phyloP scores from a whole-genome alignment of 2,329 filamentous ascomycete genomes.

The Colletotrichum phormii region DNA sequence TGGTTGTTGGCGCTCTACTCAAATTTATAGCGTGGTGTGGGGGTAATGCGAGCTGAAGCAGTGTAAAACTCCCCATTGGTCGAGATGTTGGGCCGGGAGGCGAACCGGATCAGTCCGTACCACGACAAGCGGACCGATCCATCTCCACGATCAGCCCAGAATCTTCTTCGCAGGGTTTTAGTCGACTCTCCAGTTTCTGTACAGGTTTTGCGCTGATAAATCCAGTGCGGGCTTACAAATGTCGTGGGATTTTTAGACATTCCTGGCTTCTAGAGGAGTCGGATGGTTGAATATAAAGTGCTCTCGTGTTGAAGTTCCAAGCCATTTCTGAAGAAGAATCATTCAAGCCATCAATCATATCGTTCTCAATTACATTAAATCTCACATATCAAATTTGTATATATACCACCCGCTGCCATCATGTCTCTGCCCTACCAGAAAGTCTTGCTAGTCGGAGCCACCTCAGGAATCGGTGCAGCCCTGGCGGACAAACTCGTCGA shows the following conservation, averaged over 20 bases:
- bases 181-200: not conserved
- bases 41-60: constrained; percentile 3
- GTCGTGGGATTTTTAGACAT: not conserved
- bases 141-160: not conserved
- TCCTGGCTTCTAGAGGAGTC: not conserved
- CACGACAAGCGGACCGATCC: constrained; percentile 1
- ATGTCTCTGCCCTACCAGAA: constrained; percentile 67
- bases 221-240: constrained; percentile 1
- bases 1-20: too few relatives aligned
- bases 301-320: not conserved
- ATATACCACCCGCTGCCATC: not conserved
- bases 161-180: not conserved
- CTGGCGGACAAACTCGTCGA: constrained; percentile 53
- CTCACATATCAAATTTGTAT: not conserved
- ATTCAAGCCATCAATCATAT: not conserved
- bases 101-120: not conserved
- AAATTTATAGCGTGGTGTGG: not conserved
- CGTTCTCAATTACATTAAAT: not conserved
- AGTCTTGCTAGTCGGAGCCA: constrained; percentile 60
- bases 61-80: not conserved
- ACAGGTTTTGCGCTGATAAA: constrained; percentile 7
- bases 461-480: constrained; percentile 44
- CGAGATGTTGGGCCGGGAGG: not conserved
- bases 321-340: not conserved
- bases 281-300: not conserved